phyloP scores from a whole-genome alignment of 2,329 filamentous ascomycete species.

The Trichoderma breve region DNA sequence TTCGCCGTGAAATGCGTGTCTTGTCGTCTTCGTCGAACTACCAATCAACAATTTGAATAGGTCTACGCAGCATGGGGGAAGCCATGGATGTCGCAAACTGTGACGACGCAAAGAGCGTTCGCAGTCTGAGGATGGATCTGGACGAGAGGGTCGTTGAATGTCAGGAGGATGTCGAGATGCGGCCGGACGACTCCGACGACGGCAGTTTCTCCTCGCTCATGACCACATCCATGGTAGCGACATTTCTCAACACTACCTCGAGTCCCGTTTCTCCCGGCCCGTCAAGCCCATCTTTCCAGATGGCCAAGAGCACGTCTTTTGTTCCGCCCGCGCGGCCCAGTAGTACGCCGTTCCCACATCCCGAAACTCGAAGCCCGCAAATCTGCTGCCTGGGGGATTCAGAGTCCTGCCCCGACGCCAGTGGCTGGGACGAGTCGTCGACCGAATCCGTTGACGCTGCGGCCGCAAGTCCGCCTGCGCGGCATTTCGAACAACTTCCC shows the following conservation, averaged over 20 bases:
- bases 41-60: conserved; percentile 4
- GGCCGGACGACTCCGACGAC: conserved; percentile 27
- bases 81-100: conserved; percentile 6
- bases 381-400: conserved; percentile 30
- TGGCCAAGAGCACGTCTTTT: conserved; percentile 41
- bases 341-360: conserved; percentile 59
- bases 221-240: conserved; percentile 37
- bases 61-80: conserved; percentile 13
- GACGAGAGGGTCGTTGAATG: conserved; percentile 10
- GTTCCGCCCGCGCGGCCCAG: conserved; percentile 48
- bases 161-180: conserved; percentile 7
- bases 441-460: conserved; percentile 17
- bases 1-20: conserved; percentile 18
- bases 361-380: conserved; percentile 44
- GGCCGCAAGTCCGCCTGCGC: conserved; percentile 26
- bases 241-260: conserved; percentile 44
- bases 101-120: conserved; percentile 4
- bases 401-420: conserved; percentile 24
- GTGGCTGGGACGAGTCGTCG: conserved; percentile 18
- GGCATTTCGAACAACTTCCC: conserved; percentile 54
- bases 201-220: conserved; percentile 38
- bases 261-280: conserved; percentile 56
- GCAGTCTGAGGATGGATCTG: conserved; percentile 12
- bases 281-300: conserved; percentile 51
- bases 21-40: not conserved